Evolutionary conservation across 805 yeast species (phyloP), one percentile per base, ranked within the genome.

Genomic region (Tetrapisispora arboricola): DNA sequence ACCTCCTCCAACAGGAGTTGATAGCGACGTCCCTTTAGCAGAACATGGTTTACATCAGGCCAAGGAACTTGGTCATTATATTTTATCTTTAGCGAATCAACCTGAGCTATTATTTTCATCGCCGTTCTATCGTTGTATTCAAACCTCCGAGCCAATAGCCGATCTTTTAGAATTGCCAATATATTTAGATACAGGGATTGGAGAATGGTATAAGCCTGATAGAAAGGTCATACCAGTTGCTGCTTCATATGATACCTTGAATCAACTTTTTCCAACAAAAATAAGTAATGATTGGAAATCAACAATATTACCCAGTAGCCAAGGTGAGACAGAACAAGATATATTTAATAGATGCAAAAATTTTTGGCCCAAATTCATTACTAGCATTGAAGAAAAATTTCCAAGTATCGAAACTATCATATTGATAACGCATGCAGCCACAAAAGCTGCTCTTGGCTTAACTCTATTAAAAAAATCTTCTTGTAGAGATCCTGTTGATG

Each of bases 401-500:
- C 94, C 95, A 0, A 64, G 76, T 2, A 65, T 76, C 25, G 75
- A 78, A 28, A 67, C 77, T 0, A 66, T 92, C 7, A 52, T 92
- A 18, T 64, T 90, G n/a, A 78, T 85, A 21, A 78, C 95, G 4
- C 97, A 92, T 63, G 98, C 97, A 1, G 96, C 97, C 3, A 73
- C 94, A 5, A 85, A 86, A 58, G 85, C 87, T 45, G 88, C 94
- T 0, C 64, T 90, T 15, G 96, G 96, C 4, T 75, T 85, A 76
- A 72, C 83, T 1, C 65, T 90, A 13, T 54, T 82, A 52, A 77
- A 77, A 0, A 72, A 71, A 41, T 39, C 55, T 0, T 65, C 67
- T 31, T 75, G 75, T 17, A 69, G 73, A 33, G 84, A 76, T 21
- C 61, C 68, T 19, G 53, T 82, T 31, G 70, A 66, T 45, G 65